Evolutionary conservation across 371 early-diverging fungal genomes (phyloP).

Genomic region (Zancudomyces culisetae): DNA sequence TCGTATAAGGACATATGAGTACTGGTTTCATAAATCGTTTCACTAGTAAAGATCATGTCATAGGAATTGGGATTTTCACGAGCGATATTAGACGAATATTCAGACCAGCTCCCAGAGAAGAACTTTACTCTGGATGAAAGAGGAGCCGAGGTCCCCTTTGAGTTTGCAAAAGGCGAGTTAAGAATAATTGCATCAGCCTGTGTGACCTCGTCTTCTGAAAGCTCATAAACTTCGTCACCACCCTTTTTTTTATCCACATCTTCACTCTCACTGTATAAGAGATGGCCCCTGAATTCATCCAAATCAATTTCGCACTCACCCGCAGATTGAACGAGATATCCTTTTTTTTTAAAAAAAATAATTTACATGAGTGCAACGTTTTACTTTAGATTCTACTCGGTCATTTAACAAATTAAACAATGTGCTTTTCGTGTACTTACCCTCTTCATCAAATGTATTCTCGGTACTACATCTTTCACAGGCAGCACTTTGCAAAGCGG

Average conservation of each 20-base stretch:
- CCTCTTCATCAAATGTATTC: neutral
- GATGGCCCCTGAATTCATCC: slow-evolving; percentile 21
- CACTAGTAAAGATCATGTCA: slow-evolving; percentile 77
- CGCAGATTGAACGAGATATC: slow-evolving; percentile 15
- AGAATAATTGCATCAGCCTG: slow-evolving; percentile 7
- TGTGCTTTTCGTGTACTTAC: too few species aligned
- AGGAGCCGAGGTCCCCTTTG: slow-evolving; percentile 1
- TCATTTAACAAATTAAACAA: too few species aligned
- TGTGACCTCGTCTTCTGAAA: slow-evolving; percentile 8
- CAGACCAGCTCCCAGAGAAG: slow-evolving; percentile 51
- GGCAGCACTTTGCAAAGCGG: slow-evolving; percentile 13
- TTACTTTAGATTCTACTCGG: too few species aligned
- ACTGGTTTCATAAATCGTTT: slow-evolving; percentile 72
- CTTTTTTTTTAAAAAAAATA: too few species aligned
- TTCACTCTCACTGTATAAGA: slow-evolving; percentile 9
- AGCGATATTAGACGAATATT: slow-evolving; percentile 13
- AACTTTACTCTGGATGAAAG: slow-evolving; percentile 22
- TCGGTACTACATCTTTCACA: neutral
- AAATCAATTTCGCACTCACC: slow-evolving; percentile 33
- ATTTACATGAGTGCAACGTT: too few species aligned
- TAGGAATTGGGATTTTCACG: slow-evolving; percentile 28
- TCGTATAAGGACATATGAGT: slow-evolving; percentile 35
- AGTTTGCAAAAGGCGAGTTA: neutral
- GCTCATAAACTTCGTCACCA: slow-evolving; percentile 11
- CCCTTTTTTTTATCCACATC: slow-evolving; percentile 7